phyloP scores from a whole-genome alignment of 495 filamentous ascomycete species.

The Achaetomiella virescens region DNA sequence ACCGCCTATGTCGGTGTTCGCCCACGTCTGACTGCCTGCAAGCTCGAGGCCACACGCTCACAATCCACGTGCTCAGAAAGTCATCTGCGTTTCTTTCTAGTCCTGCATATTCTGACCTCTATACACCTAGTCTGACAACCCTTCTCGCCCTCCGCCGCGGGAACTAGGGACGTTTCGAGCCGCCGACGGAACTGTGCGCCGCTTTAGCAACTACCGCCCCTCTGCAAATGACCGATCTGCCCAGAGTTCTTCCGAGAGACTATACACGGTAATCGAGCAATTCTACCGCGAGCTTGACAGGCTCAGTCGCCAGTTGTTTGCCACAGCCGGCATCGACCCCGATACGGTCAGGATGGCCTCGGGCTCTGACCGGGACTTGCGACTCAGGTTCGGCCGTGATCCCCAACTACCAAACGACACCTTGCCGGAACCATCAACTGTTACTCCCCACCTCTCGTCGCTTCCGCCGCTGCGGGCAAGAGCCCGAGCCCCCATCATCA shows the following conservation, averaged over 20 bases:
- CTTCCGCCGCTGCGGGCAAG: slow-evolving; percentile 39
- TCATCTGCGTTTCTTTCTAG: background rate
- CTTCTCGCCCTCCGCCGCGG: slow-evolving; percentile 28
- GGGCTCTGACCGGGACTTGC: slow-evolving; percentile 29
- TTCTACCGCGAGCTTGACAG: slow-evolving; percentile 29
- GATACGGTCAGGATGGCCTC: slow-evolving; percentile 34
- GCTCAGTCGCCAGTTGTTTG: background rate
- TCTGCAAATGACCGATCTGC: slow-evolving; percentile 36
- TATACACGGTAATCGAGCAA: slow-evolving; percentile 41
- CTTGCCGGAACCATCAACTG: slow-evolving; percentile 12
- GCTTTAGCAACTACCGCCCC: slow-evolving; percentile 3
- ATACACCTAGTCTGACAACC: slow-evolving; percentile 3
- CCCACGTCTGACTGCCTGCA: background rate
- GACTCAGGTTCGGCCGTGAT: slow-evolving; percentile 34
- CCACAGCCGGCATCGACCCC: slow-evolving; percentile 1
- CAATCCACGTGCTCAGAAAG: background rate
- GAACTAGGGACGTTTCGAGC: slow-evolving; percentile 33
- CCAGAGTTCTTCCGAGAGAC: slow-evolving; percentile 37
- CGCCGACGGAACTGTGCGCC: slow-evolving; percentile 36
- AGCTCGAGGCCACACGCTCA: too few species aligned
- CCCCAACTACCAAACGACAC: slow-evolving; percentile 26
- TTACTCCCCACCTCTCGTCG: slow-evolving; percentile 22
- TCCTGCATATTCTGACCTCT: background rate
- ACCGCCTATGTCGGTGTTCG: background rate
- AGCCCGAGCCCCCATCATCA: slow-evolving; percentile 22